Base-by-base conservation (phyloP, 192 early-diverging fungal species). In the Chytriomyces sp. region DNA sequence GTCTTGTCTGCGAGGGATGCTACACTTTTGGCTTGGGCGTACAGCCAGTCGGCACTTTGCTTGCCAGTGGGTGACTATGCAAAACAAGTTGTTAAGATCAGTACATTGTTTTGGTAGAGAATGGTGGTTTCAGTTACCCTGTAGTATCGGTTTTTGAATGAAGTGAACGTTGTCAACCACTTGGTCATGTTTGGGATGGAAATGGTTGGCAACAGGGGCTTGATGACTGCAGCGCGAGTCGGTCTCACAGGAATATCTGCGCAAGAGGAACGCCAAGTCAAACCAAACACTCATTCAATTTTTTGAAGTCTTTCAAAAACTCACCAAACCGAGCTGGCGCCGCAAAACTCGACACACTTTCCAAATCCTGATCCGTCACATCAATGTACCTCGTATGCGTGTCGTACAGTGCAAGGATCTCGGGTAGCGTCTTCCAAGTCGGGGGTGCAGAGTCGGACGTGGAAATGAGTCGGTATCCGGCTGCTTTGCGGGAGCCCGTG, bases 71-170 rank as follows among this genome's bases (percentile, higher is more conserved):
- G 64, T 61, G 77, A 50, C 23, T 65, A 6, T 9, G 20, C 28
- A 9, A 49, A 35, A 35, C 0, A 35, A 35, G 28, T 35, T 35
- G 35, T 35, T 35, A 3, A 3, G 0, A 3, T 35, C 35, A 35
- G 35, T 35, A 35, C 4, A 4, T 35, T 35, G 2, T 2, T 35
- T 35, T 35, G 35, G 35, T 35, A 35, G 35, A 35, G n/a, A 57
- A 20, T 57, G 0, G 5, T n/a, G 13, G 53, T 20, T 57, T 57
- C 13, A n/a, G 20, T 57, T 57, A 90, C 89, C 73, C 93, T 92
- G 86, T 94, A 99, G 84, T 97, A 97, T 16, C 97, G 91, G 72
- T 90, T 99, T 50, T 89, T 83, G 89, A 99, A 97, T 24, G 79
- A 83, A 5, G 95, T 94, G 74, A 98, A 94, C 11, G 82, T 84